phyloP scores from a whole-genome alignment of 2,329 filamentous ascomycete species.

The Aspergillus calidoustus region DNA sequence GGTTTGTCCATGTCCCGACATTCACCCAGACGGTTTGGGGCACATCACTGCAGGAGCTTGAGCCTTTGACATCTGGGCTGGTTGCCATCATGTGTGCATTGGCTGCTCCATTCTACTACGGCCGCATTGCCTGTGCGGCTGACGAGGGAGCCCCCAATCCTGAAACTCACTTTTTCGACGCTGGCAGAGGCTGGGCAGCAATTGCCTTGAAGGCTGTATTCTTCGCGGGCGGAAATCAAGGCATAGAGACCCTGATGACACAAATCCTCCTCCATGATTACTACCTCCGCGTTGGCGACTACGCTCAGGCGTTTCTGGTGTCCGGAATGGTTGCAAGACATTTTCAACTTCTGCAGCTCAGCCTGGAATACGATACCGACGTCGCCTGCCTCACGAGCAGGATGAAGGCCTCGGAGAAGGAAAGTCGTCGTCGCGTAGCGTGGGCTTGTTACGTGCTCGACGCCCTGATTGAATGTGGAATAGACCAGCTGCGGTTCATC shows the following conservation, averaged over 20 bases:
- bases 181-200: not conserved
- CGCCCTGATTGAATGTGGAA: conserved; percentile 12
- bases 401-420: conserved; percentile 29
- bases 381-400: conserved; percentile 28
- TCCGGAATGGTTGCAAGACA: conserved; percentile 37
- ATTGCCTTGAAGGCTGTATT: not conserved
- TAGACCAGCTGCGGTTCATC: not conserved
- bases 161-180: not conserved
- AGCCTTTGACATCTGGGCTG: not conserved
- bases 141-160: too few relatives aligned
- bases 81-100: conserved; percentile 2
- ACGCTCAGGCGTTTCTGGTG: conserved; percentile 39
- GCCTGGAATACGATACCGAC: conserved; percentile 38
- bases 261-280: conserved; percentile 37
- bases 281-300: conserved; percentile 36
- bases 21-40: conserved; percentile 1
- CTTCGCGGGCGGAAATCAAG: not conserved
- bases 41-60: not conserved
- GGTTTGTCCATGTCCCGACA: conserved; percentile 9
- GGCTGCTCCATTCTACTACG: not conserved
- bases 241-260: conserved; percentile 11
- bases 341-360: conserved; percentile 38
- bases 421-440: conserved; percentile 36
- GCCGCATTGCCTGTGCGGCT: too few relatives aligned
- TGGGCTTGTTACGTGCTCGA: conserved; percentile 40